Conservation (phyloP, 1,284 basidiomycete genomes). For the Microbotryum violaceum region DNA sequence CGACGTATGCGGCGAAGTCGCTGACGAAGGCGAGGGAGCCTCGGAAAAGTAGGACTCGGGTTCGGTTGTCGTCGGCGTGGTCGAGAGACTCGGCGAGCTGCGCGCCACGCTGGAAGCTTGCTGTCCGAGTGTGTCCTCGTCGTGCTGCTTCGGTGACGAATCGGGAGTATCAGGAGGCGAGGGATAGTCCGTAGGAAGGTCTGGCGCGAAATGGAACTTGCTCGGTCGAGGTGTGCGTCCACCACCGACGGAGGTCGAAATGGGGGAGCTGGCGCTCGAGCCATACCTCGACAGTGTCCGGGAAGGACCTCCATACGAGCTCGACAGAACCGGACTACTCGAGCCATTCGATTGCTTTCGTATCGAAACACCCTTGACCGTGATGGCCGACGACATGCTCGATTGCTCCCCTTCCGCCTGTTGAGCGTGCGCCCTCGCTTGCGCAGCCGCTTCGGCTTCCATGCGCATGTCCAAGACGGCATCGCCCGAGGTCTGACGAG, state of each 20-base stretch:
- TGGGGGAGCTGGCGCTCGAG: too few relatives aligned
- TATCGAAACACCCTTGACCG: background rate
- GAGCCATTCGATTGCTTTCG: background rate
- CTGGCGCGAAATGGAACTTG: background rate
- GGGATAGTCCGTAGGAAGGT: constrained; percentile 12
- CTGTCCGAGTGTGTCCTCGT: background rate
- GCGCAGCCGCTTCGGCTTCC: background rate
- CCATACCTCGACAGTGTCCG: background rate
- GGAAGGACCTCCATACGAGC: background rate
- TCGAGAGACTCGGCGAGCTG: too few relatives aligned
- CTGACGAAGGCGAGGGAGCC: background rate
- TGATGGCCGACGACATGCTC: constrained; percentile 3
- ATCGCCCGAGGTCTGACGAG: background rate
- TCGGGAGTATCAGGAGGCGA: constrained; percentile 22
- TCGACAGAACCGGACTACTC: background rate
- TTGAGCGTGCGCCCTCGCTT: background rate
- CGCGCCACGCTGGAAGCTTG: too few relatives aligned
- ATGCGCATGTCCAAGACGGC: constrained; percentile 8
- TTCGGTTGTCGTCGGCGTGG: background rate
- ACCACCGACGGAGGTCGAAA: background rate
- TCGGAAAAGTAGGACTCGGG: constrained; percentile 3
- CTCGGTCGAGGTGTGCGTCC: background rate
- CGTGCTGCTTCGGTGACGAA: background rate
- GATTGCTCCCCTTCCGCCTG: background rate
- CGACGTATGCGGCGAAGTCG: too few relatives aligned